Percentiles rank a stretch among this genome's conserved stretches.
Evolutionary conservation across 2,329 filamentous ascomycete genomes (phyloP).

Genomic region (Penicillium sp.): DNA sequence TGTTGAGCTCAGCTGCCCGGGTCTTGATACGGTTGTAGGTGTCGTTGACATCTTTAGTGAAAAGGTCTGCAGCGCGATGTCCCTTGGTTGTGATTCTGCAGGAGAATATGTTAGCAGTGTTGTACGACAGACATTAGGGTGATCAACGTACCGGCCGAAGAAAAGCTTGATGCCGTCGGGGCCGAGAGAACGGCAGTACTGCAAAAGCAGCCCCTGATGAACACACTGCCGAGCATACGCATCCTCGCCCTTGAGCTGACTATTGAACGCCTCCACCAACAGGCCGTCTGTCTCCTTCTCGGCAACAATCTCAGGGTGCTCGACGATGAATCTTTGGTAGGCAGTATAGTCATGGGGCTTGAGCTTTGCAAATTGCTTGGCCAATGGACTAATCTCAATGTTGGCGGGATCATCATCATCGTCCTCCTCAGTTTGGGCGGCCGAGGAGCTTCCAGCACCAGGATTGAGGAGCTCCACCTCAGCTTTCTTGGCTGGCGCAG

Average conservation of each 20-base stretch:
- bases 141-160: slow-evolving; percentile 71
- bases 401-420: slow-evolving; percentile 67
- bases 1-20: slow-evolving; percentile 71
- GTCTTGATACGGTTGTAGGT: slow-evolving; percentile 82
- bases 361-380: slow-evolving; percentile 80
- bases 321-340: slow-evolving; percentile 74
- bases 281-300: slow-evolving; percentile 91
- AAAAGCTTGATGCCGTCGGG: slow-evolving; percentile 86
- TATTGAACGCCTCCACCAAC: slow-evolving; percentile 88
- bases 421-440: slow-evolving; percentile 57
- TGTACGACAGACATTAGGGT: not conserved
- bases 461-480: slow-evolving; percentile 77
- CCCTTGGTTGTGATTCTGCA: slow-evolving; percentile 74
- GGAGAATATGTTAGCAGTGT: slow-evolving; percentile 12
- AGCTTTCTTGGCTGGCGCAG: slow-evolving; percentile 43
- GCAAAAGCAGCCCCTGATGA: slow-evolving; percentile 86
- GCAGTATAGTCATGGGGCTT: slow-evolving; percentile 71
- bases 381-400: slow-evolving; percentile 73
- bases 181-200: slow-evolving; percentile 91
- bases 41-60: slow-evolving; percentile 87
- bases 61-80: slow-evolving; percentile 88
- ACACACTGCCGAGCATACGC: slow-evolving; percentile 76
- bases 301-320: slow-evolving; percentile 74
- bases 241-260: slow-evolving; percentile 72
- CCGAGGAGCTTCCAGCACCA: slow-evolving; percentile 41